Evolutionary conservation across 1,284 basidiomycete species (phyloP).

Genomic region (Apiotrichum akiyoshidainum): DNA sequence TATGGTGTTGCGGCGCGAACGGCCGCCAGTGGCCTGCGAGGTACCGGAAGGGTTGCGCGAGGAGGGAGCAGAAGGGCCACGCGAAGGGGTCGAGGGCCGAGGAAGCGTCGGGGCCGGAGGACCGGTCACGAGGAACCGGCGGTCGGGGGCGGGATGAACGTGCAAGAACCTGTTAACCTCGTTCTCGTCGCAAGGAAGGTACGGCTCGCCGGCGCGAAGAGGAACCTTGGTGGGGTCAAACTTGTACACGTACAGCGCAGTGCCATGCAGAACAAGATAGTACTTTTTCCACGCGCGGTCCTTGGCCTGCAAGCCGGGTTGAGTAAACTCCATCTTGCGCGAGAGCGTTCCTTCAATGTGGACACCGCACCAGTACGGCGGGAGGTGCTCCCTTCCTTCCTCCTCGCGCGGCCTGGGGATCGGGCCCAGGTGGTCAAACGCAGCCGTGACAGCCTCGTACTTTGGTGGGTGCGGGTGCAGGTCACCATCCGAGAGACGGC

Average conservation of each 20-base stretch:
- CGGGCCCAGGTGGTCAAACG: conserved; percentile 1
- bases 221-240: conserved; percentile 56
- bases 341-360: conserved; percentile 81
- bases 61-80: too few relatives aligned
- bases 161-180: conserved; percentile 49
- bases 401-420: conserved; percentile 55
- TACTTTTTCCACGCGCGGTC: conserved; percentile 89
- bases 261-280: conserved; percentile 89
- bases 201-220: conserved; percentile 28
- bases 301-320: conserved; percentile 78
- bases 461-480: conserved; percentile 46
- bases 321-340: conserved; percentile 89
- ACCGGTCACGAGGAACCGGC: conserved; percentile 28
- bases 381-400: conserved; percentile 79
- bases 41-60: too few relatives aligned
- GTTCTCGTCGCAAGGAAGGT: conserved; percentile 21
- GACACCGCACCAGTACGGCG: conserved; percentile 72
- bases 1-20: conserved; percentile 16
- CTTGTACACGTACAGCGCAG: conserved; percentile 78
- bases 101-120: too few relatives aligned
- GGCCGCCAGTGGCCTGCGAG: neutral
- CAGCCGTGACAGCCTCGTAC: conserved; percentile 34
- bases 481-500: conserved; percentile 53
- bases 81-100: too few relatives aligned
- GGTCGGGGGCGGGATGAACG: conserved; percentile 49